phyloP scores from a whole-genome alignment of 2,329 filamentous ascomycete species.

The Ascocoryne sarcoides region DNA sequence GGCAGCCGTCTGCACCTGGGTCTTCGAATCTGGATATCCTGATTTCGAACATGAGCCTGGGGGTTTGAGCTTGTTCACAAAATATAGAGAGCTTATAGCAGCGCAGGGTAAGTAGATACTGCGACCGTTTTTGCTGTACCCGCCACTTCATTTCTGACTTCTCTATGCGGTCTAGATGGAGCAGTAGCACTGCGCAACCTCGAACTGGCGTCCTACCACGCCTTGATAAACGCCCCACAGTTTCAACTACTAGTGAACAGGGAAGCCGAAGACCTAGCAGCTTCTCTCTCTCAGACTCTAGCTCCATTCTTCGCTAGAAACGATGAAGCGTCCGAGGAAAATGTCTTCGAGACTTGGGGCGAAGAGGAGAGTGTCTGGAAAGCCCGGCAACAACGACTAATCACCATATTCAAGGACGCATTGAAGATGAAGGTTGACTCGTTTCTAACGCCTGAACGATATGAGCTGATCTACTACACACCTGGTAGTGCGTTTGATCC shows the following conservation, averaged over 20 bases:
- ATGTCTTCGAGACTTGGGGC: conserved; percentile 7
- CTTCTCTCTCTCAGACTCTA: conserved; percentile 5
- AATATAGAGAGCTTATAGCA: conserved; percentile 2
- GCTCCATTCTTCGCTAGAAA: conserved; percentile 9
- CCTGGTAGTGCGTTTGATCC: conserved; percentile 1
- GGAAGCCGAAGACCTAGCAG: conserved; percentile 2
- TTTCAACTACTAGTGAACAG: conserved; percentile 1
- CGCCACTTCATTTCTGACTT: too few relatives aligned
- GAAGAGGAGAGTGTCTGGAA: conserved; percentile 4
- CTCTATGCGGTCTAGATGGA: conserved; percentile 5
- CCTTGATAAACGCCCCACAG: conserved; percentile 1
- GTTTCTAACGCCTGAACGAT: background rate
- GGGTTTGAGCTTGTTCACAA: background rate
- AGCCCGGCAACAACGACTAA: background rate
- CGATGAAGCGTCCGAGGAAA: background rate
- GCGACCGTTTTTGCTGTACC: too few relatives aligned
- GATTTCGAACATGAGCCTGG: conserved; percentile 1
- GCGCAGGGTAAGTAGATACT: conserved; percentile 9
- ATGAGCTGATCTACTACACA: background rate
- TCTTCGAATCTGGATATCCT: conserved; percentile 10
- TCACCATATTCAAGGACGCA: background rate
- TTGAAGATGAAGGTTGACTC: background rate
- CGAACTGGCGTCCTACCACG: conserved; percentile 4
- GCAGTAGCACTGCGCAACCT: conserved; percentile 7
- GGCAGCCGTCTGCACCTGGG: too few relatives aligned